These are phyloP conservation scores for Nakazawaea anatomiae DNA, from an alignment of 805 yeast genomes.

Conservation along the genomic window DNA sequence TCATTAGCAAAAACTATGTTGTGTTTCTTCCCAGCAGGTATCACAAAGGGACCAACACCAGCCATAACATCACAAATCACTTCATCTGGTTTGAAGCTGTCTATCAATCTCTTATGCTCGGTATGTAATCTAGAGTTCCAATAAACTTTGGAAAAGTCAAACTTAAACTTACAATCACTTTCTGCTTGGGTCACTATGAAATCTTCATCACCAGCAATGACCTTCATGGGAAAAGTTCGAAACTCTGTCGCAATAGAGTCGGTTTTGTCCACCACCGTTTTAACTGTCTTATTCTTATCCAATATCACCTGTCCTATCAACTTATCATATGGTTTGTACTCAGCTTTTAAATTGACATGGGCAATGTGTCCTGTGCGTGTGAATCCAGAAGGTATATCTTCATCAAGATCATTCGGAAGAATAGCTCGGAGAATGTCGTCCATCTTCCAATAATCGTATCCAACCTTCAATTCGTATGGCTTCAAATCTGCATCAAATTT, in stretches of 20 bases:
- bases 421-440: slow-evolving; percentile 81
- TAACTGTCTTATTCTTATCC: slow-evolving; percentile 77
- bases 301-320: slow-evolving; percentile 86
- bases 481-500: slow-evolving; percentile 40
- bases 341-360: slow-evolving; percentile 79
- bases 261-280: slow-evolving; percentile 88
- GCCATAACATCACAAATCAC: slow-evolving; percentile 95
- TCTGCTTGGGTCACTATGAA: slow-evolving; percentile 82
- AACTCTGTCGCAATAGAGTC: slow-evolving; percentile 83
- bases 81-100: slow-evolving; percentile 52
- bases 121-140: slow-evolving; percentile 96
- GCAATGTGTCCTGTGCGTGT: slow-evolving; percentile 95
- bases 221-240: slow-evolving; percentile 91
- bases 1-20: slow-evolving; percentile 88
- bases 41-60: slow-evolving; percentile 97
- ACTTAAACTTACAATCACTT: slow-evolving; percentile 75
- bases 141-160: slow-evolving; percentile 90
- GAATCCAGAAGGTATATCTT: slow-evolving; percentile 84
- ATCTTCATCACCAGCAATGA: slow-evolving; percentile 79
- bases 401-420: slow-evolving; percentile 62
- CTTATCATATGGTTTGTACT: slow-evolving; percentile 73
- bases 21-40: slow-evolving; percentile 87
- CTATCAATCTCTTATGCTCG: slow-evolving; percentile 82
- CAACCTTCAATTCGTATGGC: slow-evolving; percentile 52
- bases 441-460: slow-evolving; percentile 79